These are phyloP conservation scores for Penicillium antarcticum DNA, from an alignment of 495 filamentous ascomycete genomes.

Conservation along the genomic window DNA sequence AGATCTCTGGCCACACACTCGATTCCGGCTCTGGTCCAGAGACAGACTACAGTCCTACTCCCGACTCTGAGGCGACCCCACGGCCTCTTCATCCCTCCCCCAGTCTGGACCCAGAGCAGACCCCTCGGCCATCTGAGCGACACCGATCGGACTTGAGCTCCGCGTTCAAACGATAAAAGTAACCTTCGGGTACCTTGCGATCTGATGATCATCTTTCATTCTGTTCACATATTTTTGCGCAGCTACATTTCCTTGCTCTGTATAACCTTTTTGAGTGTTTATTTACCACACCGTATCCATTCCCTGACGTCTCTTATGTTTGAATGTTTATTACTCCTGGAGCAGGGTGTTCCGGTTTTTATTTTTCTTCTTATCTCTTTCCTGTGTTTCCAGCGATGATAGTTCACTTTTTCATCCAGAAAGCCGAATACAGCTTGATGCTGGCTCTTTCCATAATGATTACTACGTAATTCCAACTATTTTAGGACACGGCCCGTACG, in stretches of 20 bases:
- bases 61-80: slow-evolving; percentile 39
- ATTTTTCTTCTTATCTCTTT: neutral
- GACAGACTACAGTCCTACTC: slow-evolving; percentile 20
- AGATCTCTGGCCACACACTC: slow-evolving; percentile 6
- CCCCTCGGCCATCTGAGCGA: slow-evolving; percentile 69
- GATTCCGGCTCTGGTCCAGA: slow-evolving; percentile 21
- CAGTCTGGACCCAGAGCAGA: slow-evolving; percentile 56
- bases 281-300: slow-evolving; percentile 12
- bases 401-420: neutral
- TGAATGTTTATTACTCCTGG: slow-evolving; percentile 12
- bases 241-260: slow-evolving; percentile 14
- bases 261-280: slow-evolving; percentile 16
- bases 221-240: slow-evolving; percentile 11
- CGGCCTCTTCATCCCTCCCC: slow-evolving; percentile 35
- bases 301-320: slow-evolving; percentile 32
- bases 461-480: too few relatives aligned
- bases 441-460: neutral
- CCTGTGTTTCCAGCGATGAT: neutral
- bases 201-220: slow-evolving; percentile 3
- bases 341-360: slow-evolving; percentile 26
- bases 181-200: neutral
- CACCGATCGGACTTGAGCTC: slow-evolving; percentile 49
- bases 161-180: slow-evolving; percentile 9
- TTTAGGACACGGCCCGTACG: too few relatives aligned
- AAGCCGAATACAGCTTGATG: neutral